Base-by-base conservation (phyloP, 2,329 filamentous ascomycete species). In the Sclerotinia nivalis region DNA sequence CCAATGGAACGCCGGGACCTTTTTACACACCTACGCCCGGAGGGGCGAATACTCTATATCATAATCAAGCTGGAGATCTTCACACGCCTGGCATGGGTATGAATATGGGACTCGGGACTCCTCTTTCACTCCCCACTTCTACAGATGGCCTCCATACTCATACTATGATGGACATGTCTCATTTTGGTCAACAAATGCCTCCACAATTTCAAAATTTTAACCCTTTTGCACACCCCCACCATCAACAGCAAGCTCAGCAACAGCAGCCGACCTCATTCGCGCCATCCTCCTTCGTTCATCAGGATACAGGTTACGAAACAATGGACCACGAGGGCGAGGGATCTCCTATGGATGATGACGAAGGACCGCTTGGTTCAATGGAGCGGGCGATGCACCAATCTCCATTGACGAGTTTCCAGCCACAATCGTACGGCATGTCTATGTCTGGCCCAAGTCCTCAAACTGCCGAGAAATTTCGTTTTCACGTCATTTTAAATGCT, bases 401-500 rank as follows among this genome's bases (percentile, higher is more conserved):
- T 4, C 85, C 88, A 8, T 82, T 90, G 76, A 82, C 89, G 73
- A 81, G 83, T 31, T 89, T 87, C 73, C 87, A 88, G 69, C 81
- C 84, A 2, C 82, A 81, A 18, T 83, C 83, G 31, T 84, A 84
- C 68, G 75, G 82, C 52, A 80, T 85, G 76, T 76, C 81, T 18
- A 82, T 85, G 76, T 75, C 80, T 25, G 80, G 84, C 45, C 78
- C 80, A 1, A 79, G 88, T 47, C 86, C 87, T 8, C 76, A 84
- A 1, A 84, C 84, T 0, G 86, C 85, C 13, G 89, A 92, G 76
- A 91, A 90, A 77, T 97, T 97, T 78, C 92, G 96, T 54, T 98
- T 93, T 78, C 92, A 96, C 78, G 91, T 93, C 65, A 96, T 93
- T 0, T 82, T 99, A 59, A 96, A 97, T 79, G 95, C 96, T 1